Evolutionary conservation across 441 rosid genomes (phyloP).

Genomic region (Populus hybrid): DNA sequence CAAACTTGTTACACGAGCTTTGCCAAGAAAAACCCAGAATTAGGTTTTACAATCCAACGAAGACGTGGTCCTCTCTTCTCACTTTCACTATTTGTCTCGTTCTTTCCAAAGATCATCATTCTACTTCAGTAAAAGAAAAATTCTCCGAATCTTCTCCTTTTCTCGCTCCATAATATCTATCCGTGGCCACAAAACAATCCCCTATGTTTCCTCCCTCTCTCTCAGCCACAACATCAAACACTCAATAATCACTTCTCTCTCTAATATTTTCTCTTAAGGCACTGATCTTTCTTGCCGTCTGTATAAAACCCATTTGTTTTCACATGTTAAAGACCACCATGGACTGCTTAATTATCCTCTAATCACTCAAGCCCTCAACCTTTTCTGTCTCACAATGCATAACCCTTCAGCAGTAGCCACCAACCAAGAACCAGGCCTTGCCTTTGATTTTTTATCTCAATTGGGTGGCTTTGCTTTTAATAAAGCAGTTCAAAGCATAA

Average conservation of each 20-base stretch:
- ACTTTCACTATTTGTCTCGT: no score
- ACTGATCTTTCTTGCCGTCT: neutral
- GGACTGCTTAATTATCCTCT: constrained; percentile 22
- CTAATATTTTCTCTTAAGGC: neutral
- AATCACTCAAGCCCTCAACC: neutral
- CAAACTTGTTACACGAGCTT: no score
- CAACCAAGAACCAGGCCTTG: constrained; percentile 46
- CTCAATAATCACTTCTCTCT: neutral
- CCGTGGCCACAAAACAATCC: constrained; percentile 30
- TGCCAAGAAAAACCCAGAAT: no score
- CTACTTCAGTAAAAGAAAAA: neutral
- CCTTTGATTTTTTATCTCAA: constrained; percentile 46
- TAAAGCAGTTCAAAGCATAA: constrained; percentile 32
- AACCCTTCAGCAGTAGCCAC: constrained; percentile 48
- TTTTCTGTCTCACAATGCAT: constrained; percentile 41
- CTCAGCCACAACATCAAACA: neutral
- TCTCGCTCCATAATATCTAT: constrained; percentile 14
- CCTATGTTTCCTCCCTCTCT: constrained; percentile 21
- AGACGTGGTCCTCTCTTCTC: no score
- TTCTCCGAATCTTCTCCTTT: constrained; percentile 19
- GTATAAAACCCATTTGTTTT: constrained; percentile 11
- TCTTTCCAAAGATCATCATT: constrained; percentile 2
- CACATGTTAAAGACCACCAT: constrained; percentile 20
- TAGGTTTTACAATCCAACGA: no score
- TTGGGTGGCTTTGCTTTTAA: constrained; percentile 45